These are phyloP conservation scores for Rosa hybrid DNA, from an alignment of 331 rosid species.

Conservation along the genomic window DNA sequence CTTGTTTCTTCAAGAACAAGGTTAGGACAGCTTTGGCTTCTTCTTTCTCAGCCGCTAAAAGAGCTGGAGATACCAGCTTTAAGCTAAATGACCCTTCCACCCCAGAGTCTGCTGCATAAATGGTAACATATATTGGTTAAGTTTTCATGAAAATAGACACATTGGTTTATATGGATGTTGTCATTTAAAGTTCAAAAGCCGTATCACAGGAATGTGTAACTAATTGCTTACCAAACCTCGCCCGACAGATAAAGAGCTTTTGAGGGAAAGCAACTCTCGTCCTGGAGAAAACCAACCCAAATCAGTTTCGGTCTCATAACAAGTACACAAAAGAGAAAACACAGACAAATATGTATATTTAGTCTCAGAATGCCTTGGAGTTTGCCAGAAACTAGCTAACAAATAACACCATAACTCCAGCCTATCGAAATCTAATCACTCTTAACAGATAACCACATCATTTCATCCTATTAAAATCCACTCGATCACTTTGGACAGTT, in stretches of 20 bases:
- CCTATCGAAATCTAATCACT: background rate
- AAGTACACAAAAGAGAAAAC: background rate
- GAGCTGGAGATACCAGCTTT: conserved; percentile 52
- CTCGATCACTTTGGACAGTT: background rate
- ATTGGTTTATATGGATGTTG: background rate
- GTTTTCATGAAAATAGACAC: background rate
- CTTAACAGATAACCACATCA: background rate
- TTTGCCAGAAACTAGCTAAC: background rate
- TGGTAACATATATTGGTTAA: conserved; percentile 13
- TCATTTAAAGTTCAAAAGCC: conserved; percentile 22
- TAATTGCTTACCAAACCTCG: conserved; percentile 57
- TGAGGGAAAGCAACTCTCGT: conserved; percentile 45
- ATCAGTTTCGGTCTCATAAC: conserved; percentile 10
- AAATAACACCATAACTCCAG: background rate
- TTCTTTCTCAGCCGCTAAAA: conserved; percentile 89
- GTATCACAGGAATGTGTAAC: conserved; percentile 12
- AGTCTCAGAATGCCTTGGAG: background rate
- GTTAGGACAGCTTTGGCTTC: conserved; percentile 87
- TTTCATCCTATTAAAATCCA: background rate
- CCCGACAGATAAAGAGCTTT: conserved; percentile 54
- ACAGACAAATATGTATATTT: background rate
- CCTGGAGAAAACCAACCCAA: conserved; percentile 44
- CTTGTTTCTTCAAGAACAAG: conserved; percentile 80
- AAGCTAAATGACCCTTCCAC: conserved; percentile 48
- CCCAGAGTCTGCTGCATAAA: conserved; percentile 45